A percentile compares a stretch with the other conserved stretches of the same genome.
Conservation (phyloP, 345 rosid genomes). For the Trapa incisa region DNA sequence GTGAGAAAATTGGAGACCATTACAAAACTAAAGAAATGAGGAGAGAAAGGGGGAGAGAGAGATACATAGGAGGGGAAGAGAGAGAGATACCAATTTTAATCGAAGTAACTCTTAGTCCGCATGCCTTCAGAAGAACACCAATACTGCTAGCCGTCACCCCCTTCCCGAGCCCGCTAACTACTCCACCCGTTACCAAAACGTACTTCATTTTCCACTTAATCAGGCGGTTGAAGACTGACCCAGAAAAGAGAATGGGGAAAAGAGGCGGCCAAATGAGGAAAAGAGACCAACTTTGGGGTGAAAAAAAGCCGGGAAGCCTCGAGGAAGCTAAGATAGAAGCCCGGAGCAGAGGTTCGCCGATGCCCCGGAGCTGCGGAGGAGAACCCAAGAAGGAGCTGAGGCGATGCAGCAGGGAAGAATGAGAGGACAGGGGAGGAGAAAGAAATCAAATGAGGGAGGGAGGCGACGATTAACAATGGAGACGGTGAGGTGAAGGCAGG, state of each 20-base stretch:
- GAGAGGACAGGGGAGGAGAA: not conserved
- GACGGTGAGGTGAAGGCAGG: not conserved
- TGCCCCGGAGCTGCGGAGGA: not conserved
- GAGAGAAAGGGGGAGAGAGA: not conserved
- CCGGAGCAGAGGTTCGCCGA: not conserved
- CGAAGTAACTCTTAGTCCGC: constrained; percentile 73
- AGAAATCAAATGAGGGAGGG: not conserved
- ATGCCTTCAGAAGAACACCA: constrained; percentile 54
- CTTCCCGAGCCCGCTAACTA: constrained; percentile 54
- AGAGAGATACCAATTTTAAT: constrained; percentile 53
- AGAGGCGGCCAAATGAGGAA: not conserved
- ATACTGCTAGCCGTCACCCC: constrained; percentile 57
- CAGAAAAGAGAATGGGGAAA: not conserved
- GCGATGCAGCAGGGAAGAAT: not conserved
- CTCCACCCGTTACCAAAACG: constrained; percentile 51
- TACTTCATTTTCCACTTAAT: constrained; percentile 31
- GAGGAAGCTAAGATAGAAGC: not conserved
- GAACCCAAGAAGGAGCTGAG: not conserved
- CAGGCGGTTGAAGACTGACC: not conserved
- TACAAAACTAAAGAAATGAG: not conserved
- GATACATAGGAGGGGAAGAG: not conserved
- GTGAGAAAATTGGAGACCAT: not conserved
- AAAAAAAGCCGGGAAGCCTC: not conserved
- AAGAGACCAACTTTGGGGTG: not conserved
- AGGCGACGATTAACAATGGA: not conserved